Evolutionary conservation across 2,329 filamentous ascomycete genomes (phyloP), one percentile per base, ranked within the genome.

Genomic region (Tolypocladium tropicale): DNA sequence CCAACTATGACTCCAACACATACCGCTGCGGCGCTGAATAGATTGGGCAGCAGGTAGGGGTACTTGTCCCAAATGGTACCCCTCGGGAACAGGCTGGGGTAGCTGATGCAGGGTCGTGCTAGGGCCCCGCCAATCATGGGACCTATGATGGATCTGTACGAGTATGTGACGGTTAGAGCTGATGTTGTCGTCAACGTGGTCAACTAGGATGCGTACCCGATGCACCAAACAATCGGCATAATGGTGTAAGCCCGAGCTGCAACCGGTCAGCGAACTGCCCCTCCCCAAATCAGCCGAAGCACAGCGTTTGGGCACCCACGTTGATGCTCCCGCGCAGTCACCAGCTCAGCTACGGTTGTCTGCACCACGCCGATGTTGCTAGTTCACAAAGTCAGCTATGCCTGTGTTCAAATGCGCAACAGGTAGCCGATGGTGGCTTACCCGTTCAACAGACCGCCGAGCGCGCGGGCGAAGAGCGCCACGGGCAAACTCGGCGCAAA

Each of bases 201-300:
- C 4, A 18, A 11, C 11, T 2, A 46, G n/a, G 6, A 74, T n/a
- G n/a, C 78, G 74, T 77, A 90, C 78, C 94, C 94, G 67, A 99
- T 80, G 68, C 92, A 96, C 94, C 94, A 99, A 30, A 97, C 90
- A 69, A 96, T 90, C 7, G 94, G 94, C 91, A 99, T 96, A 63
- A 97, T 92, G 14, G 93, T 90, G 74, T 95, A 99, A 53, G 93
- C 94, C 64, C 90, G 89, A 63, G 92, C 88, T 91, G 59, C 57
- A 54, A 55, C 53, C 18, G 10, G 48, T 56, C 10, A 52, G 55
- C 32, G 18, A 34, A 28, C 28, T n/a, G n/a, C n/a, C n/a, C 16
- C 3, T 50, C 64, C 76, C 14, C 37, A 16, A 14, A n/a, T 25
- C 14, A 21, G 4, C 11, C 21, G 16, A 39, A 28, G 16, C 36